Evolutionary conservation across 73 alveolate genomes (phyloP), one percentile per base, ranked within the genome.

Genomic region (Paramecium caudatum): DNA sequence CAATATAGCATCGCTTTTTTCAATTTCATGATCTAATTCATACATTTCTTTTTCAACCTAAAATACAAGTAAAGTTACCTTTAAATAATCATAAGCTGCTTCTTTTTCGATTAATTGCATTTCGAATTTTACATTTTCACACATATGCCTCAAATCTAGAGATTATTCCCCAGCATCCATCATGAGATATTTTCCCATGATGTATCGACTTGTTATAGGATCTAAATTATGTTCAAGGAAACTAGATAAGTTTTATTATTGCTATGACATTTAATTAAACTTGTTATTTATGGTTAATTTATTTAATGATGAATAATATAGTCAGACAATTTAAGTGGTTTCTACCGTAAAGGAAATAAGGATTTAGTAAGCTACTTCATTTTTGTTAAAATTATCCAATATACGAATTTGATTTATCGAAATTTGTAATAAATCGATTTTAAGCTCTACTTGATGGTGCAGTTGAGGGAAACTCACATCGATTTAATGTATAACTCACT

Each of bases 31-130:
- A 65, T 86, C 93, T 36, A 86, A 86, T 16, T 86, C 93, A 62
- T 86, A 62, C 93, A 86, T 86, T 21, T 86, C 93, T 46, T 86
- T 86, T 27, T 86, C 93, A 32, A 65, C 83, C 83, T 65, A 25
- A 63, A 32, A 25, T 10, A 10, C 15, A 15, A 10, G 1, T 30
- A 33, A 12, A 65, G 10, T 30, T 63, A 86, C 93, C 30, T 86
- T 86, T 37, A 86, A 63, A 33, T 86, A 86, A 69, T 86, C 93
- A 63, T 86, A 86, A 37, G 93, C 93, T 0, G 93, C 93, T 16
- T 55, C 88, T 6, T 78, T 86, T 33, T 86, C 93, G 19, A 39
- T 63, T 25, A 61, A 39, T 10, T 62, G 30, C 70, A 39, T 15
- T 86, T 17, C 69, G 19, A 34, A 61, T 55, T 61, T 86, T 23